Conservation (phyloP, 176 grass and related monocot genomes). For the bread wheat (Triticum aestivum) region IWGSC_CS_RefSeq_v2.1 NC_057799.1:66094992-66095491, state of each 20-base stretch:
- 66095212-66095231: conserved; percentile 19
- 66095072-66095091: conserved; percentile 90
- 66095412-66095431: conserved; percentile 66
- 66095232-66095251: neutral
- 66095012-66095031: neutral
- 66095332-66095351: conserved; percentile 85
- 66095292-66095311: conserved; percentile 72
- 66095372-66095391: conserved; percentile 83
- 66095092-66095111: conserved; percentile 75
- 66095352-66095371: conserved; percentile 77
- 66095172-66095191: conserved; percentile 72
- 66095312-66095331: conserved; percentile 68
- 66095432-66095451: conserved; percentile 9
- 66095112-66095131: conserved; percentile 82
- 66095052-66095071: conserved; percentile 38
- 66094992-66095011: neutral
- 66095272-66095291: neutral
- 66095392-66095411: conserved; percentile 97
- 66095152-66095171: conserved; percentile 38
- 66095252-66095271: conserved; percentile 22
- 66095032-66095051: neutral
- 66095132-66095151: conserved; percentile 63
- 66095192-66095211: conserved; percentile 54
- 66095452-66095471: conserved; percentile 25
- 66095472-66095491: conserved; percentile 43